phyloP scores from a whole-genome alignment of 2,329 filamentous ascomycete genomes.

The Aureobasidium mangrovei region DNA sequence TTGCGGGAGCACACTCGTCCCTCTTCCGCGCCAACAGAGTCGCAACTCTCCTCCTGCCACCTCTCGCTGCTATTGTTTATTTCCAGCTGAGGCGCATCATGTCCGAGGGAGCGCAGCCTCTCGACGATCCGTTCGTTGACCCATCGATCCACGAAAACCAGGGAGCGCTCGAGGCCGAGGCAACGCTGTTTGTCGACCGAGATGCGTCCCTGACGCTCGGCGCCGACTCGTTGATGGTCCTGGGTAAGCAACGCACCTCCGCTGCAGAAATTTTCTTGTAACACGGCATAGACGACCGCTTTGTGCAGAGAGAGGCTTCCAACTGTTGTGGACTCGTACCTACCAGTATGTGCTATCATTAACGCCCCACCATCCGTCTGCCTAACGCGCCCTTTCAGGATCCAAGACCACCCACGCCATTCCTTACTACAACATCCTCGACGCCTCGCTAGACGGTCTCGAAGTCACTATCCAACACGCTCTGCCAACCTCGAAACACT shows the following conservation, averaged over 20 bases:
- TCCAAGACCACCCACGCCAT: constrained; percentile 50
- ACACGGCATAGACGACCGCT: constrained; percentile 41
- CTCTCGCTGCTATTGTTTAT: not conserved
- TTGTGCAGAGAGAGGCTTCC: constrained; percentile 39
- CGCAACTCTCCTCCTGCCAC: not conserved
- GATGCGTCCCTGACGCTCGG: constrained; percentile 53
- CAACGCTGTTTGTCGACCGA: constrained; percentile 44
- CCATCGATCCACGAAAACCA: constrained; percentile 2
- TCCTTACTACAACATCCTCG: constrained; percentile 75
- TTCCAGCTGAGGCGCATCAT: not conserved
- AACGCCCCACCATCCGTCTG: not conserved
- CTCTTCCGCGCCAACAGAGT: not conserved
- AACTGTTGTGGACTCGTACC: constrained; percentile 50
- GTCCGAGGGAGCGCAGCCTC: constrained; percentile 1
- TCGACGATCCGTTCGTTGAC: constrained; percentile 17
- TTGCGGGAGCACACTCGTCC: too few species aligned
- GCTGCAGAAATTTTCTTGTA: not conserved
- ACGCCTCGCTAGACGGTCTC: constrained; percentile 57
- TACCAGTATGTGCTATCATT: constrained; percentile 33
- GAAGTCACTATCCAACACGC: constrained; percentile 67
- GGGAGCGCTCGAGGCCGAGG: not conserved
- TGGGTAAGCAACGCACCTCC: constrained; percentile 36
- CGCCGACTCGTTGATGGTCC: constrained; percentile 51
- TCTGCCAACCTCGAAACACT: constrained; percentile 39
- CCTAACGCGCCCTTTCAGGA: not conserved